These are phyloP conservation scores for Colletotrichum endophyticum DNA, from an alignment of 2,329 filamentous ascomycete genomes.

Conservation along the genomic window DNA sequence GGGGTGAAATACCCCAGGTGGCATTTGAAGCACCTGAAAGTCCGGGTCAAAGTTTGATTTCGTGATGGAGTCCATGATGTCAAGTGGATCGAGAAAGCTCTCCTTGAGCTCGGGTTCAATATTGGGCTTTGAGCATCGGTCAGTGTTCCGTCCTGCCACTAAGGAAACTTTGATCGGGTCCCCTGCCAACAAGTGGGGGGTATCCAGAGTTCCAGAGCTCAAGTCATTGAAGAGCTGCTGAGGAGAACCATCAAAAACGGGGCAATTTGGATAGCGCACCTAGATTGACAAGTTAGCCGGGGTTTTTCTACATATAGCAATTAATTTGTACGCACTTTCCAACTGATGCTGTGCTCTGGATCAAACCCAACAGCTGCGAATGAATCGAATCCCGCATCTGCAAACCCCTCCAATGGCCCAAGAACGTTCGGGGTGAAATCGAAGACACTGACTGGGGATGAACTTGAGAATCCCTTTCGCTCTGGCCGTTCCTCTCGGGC, in stretches of 20 bases:
- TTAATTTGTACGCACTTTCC: not conserved
- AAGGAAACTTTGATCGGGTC: not conserved
- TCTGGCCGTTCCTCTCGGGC: not conserved
- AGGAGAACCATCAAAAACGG: not conserved
- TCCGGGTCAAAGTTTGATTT: not conserved
- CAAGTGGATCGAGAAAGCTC: not conserved
- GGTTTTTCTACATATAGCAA: fast-evolving
- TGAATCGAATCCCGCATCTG: not conserved
- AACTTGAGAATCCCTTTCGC: not conserved
- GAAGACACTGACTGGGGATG: not conserved
- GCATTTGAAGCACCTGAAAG: not conserved
- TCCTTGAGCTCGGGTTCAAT: not conserved
- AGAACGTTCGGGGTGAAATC: not conserved
- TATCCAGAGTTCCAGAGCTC: not conserved
- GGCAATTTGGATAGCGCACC: not conserved
- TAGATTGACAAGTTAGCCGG: not conserved
- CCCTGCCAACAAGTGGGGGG: not conserved
- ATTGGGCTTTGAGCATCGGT: not conserved
- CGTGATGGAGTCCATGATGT: not conserved
- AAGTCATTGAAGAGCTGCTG: not conserved
- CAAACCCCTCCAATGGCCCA: not conserved
- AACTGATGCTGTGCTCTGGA: not conserved
- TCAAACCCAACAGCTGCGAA: not conserved
- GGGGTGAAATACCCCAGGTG: not conserved
- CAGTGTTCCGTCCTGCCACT: not conserved